Percentiles rank a stretch among this genome's conserved stretches.
Evolutionary conservation across 805 yeast species (phyloP).

Genomic region (Candida sithepensis): DNA sequence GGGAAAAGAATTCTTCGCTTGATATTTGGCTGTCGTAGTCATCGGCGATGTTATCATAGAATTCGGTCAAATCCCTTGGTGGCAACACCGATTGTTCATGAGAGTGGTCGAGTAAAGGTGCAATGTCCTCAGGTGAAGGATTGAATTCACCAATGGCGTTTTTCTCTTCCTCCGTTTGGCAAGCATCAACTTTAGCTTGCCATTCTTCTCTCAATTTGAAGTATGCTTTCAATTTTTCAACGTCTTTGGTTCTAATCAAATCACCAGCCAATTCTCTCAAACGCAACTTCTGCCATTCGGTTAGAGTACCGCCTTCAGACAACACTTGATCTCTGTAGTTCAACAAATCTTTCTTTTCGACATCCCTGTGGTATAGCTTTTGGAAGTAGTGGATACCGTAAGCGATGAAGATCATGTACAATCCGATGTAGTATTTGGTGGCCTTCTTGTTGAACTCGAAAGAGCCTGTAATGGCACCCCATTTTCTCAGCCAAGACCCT

Average conservation of each 20-base stretch:
- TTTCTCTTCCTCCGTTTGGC: slow-evolving; percentile 17
- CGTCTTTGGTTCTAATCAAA: slow-evolving; percentile 60
- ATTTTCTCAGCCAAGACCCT: slow-evolving; percentile 35
- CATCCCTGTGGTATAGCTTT: slow-evolving; percentile 61
- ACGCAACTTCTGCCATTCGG: slow-evolving; percentile 63
- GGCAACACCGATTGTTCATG: slow-evolving; percentile 49
- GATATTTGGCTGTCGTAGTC: slow-evolving; percentile 80
- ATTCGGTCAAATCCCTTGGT: slow-evolving; percentile 75
- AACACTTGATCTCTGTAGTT: slow-evolving; percentile 23
- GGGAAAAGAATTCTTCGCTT: slow-evolving; percentile 62
- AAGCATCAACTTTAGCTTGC: slow-evolving; percentile 13
- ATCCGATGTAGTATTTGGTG: slow-evolving; percentile 61
- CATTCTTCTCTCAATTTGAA: slow-evolving; percentile 44
- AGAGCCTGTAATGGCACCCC: slow-evolving; percentile 53
- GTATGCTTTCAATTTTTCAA: slow-evolving; percentile 56
- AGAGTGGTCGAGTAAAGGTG: slow-evolving; percentile 24
- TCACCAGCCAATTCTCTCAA: slow-evolving; percentile 57
- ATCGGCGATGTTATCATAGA: slow-evolving; percentile 73
- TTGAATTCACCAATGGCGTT: slow-evolving; percentile 25
- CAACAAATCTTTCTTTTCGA: slow-evolving; percentile 42
- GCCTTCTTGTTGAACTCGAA: slow-evolving; percentile 57
- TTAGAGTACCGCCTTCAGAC: slow-evolving; percentile 33
- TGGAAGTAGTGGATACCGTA: slow-evolving; percentile 65
- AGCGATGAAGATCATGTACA: slow-evolving; percentile 51
- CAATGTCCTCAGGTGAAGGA: slow-evolving; percentile 34